A percentile compares a stretch with the other conserved stretches of the same genome.
Conservation (phyloP, 1,284 basidiomycete species). For the Neonothopanus nambi region DNA sequence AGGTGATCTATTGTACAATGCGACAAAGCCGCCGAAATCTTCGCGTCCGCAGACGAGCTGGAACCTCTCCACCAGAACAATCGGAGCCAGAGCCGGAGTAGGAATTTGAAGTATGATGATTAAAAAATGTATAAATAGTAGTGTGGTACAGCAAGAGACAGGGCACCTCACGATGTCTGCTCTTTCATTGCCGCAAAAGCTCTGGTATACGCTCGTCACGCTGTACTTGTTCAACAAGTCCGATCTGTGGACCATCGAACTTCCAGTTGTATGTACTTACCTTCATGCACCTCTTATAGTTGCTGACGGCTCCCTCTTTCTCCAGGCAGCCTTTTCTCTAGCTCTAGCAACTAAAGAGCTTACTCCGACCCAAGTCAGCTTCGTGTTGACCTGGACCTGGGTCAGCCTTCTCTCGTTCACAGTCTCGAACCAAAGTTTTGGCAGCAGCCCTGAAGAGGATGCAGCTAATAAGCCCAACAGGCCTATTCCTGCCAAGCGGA, state of each 20-base stretch:
- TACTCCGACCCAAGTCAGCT: background rate
- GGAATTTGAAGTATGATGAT: too few relatives aligned
- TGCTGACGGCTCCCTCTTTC: background rate
- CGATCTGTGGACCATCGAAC: constrained; percentile 14
- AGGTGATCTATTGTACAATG: too few relatives aligned
- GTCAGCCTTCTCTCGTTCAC: constrained; percentile 6
- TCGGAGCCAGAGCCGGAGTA: too few relatives aligned
- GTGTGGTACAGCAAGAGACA: too few relatives aligned
- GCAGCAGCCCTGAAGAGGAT: constrained; percentile 8
- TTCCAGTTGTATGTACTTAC: background rate
- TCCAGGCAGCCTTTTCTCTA: constrained; percentile 3
- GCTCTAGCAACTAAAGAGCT: constrained; percentile 1
- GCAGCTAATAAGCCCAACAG: constrained; percentile 12
- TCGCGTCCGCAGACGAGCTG: too few relatives aligned
- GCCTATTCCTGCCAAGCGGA: constrained; percentile 12
- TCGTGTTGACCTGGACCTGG: constrained; percentile 11
- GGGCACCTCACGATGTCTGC: too few relatives aligned
- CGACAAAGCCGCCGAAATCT: too few relatives aligned
- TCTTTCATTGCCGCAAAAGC: background rate
- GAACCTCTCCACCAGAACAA: too few relatives aligned
- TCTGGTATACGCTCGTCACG: constrained; percentile 2
- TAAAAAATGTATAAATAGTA: too few relatives aligned
- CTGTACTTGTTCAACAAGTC: constrained; percentile 12
- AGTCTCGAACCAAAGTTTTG: constrained; percentile 12
- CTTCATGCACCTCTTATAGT: background rate